A percentile compares a stretch with the other conserved stretches of the same genome.
Conservation (phyloP, 257 asterid genomes). For the Nicotiana knightiana region DNA sequence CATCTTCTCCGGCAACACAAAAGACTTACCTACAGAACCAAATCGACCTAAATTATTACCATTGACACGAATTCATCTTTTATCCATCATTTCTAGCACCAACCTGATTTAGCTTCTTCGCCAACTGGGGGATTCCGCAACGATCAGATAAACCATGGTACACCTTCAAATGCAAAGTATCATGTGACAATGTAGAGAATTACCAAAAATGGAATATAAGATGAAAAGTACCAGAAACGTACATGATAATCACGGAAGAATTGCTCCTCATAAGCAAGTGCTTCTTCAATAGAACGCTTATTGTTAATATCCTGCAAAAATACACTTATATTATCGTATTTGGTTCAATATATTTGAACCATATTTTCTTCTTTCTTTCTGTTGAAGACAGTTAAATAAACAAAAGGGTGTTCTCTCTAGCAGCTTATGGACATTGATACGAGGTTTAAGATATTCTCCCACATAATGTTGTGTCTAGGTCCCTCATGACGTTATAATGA, state of each 20-base stretch:
- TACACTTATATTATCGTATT: background rate
- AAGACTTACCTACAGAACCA: background rate
- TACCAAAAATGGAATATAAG: background rate
- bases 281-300: constrained; percentile 74
- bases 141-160: constrained; percentile 82
- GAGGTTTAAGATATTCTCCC: too few species aligned
- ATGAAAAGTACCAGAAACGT: constrained; percentile 13
- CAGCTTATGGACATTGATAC: too few species aligned
- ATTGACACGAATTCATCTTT: background rate
- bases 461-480: too few species aligned
- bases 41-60: background rate
- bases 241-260: constrained; percentile 80
- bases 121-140: constrained; percentile 90
- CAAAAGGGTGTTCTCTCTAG: too few species aligned
- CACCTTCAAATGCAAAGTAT: constrained; percentile 39
- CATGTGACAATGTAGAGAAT: background rate
- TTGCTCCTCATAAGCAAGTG: constrained; percentile 80
- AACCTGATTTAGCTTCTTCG: constrained; percentile 98
- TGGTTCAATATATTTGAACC: background rate
- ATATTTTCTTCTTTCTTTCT: background rate
- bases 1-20: background rate
- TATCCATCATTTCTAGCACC: background rate
- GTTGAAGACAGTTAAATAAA: too few species aligned
- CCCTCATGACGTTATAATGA: too few species aligned
- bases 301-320: constrained; percentile 62